phyloP scores from a whole-genome alignment of 148 eudicot genomes.

The Oxyria digyna region DNA sequence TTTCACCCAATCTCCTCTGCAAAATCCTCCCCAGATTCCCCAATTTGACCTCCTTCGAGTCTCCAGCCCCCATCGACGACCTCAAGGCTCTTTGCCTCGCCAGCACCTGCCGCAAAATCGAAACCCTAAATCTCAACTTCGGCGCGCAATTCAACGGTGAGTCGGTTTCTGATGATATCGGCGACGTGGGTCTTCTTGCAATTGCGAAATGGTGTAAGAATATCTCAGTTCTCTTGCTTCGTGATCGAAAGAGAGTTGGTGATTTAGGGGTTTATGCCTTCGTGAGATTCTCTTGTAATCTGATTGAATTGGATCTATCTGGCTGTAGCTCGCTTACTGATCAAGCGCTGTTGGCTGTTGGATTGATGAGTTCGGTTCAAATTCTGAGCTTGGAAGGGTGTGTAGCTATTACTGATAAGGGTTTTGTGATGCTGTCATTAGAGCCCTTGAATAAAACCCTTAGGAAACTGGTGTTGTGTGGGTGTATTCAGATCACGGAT shows the following conservation, averaged over 20 bases:
- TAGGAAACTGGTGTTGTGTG: slow-evolving; percentile 10
- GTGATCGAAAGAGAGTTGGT: slow-evolving; percentile 9
- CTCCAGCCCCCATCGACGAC: slow-evolving; percentile 4
- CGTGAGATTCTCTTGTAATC: background rate
- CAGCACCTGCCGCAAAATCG: slow-evolving; percentile 13
- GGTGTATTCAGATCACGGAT: slow-evolving; percentile 13
- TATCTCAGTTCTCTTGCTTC: slow-evolving; percentile 2
- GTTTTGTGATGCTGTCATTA: slow-evolving; percentile 8
- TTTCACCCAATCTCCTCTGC: slow-evolving; percentile 11
- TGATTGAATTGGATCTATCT: slow-evolving; percentile 9
- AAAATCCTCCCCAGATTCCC: slow-evolving; percentile 13
- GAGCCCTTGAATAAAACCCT: slow-evolving; percentile 3
- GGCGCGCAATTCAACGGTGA: background rate
- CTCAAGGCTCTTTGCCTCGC: slow-evolving; percentile 7
- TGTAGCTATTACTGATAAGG: slow-evolving; percentile 10
- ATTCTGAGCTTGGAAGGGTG: slow-evolving; percentile 11
- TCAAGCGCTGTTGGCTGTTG: slow-evolving; percentile 10
- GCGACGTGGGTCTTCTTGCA: slow-evolving; percentile 9
- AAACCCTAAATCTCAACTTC: slow-evolving; percentile 15
- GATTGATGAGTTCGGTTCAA: slow-evolving; percentile 11
- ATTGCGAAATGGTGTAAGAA: slow-evolving; percentile 11
- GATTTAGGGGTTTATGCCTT: slow-evolving; percentile 13
- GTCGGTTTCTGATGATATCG: slow-evolving; percentile 8
- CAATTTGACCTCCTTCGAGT: slow-evolving; percentile 12
- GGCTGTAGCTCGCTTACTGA: slow-evolving; percentile 8